phyloP scores from a whole-genome alignment of 257 asterid genomes.

The Rubia yunnanensis region DNA sequence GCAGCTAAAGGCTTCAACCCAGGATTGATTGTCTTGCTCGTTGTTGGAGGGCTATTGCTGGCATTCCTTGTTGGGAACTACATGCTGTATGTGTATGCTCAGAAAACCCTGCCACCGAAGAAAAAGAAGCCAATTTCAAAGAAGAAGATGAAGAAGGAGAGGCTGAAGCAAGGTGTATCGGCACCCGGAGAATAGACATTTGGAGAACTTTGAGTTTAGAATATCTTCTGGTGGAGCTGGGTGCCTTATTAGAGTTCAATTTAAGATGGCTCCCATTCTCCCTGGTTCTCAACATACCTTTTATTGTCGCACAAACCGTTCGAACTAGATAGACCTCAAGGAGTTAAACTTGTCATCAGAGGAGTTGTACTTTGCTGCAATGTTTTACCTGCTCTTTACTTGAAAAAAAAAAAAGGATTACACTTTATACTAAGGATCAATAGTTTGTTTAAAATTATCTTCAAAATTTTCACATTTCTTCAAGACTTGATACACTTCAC shows the following conservation, averaged over 20 bases:
- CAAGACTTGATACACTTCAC: too few relatives aligned
- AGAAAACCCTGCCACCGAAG: conserved; percentile 72
- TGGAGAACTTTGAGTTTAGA: conserved; percentile 1
- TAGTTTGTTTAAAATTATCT: too few relatives aligned
- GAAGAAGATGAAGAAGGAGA: conserved; percentile 91
- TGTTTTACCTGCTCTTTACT: not conserved
- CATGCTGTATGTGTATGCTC: conserved; percentile 61
- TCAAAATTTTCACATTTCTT: too few relatives aligned
- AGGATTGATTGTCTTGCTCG: conserved; percentile 65
- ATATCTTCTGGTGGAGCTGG: conserved; percentile 7
- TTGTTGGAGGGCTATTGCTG: conserved; percentile 58
- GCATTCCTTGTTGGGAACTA: conserved; percentile 67
- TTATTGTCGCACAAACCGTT: not conserved
- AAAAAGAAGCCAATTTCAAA: conserved; percentile 84
- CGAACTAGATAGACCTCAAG: conserved; percentile 10
- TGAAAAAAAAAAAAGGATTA: too few relatives aligned
- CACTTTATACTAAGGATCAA: too few relatives aligned
- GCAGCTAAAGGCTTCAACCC: conserved; percentile 64
- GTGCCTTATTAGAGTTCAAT: not conserved
- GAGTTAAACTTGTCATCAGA: not conserved
- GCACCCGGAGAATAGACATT: conserved; percentile 73
- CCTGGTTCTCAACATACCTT: not conserved
- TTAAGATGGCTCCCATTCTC: conserved; percentile 6
- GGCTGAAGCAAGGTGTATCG: conserved; percentile 87
- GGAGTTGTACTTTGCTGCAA: conserved; percentile 1